Evolutionary conservation across 208 protist species (phyloP), one percentile per base, ranked within the genome.

Genomic region (Trypanosoma avium): DNA sequence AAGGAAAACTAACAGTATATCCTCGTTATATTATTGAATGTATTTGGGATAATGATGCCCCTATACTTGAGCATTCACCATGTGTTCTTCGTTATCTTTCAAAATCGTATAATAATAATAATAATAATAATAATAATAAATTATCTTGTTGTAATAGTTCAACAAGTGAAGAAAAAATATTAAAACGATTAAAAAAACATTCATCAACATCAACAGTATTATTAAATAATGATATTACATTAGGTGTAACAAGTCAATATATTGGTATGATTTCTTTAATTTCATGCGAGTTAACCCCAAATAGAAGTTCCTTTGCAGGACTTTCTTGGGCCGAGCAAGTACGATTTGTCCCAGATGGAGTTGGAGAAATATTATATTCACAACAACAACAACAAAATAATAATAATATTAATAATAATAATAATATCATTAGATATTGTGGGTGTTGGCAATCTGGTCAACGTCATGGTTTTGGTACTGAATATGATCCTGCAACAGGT

Each of bases 401-500:
- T n/a, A n/a, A n/a, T n/a, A n/a, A n/a, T n/a, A n/a, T n/a, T n/a
- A n/a, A n/a, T n/a, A n/a, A n/a, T n/a, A n/a, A n/a, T n/a, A n/a
- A n/a, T n/a, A n/a, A n/a, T 9, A 64, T 68, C 10, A 35, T 67
- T 19, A 74, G 77, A 30, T 84, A 84, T 52, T 92, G 81, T 57
- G 85, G 85, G 4, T 49, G 59, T 24, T 92, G 85, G 85, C 45
- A 63, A n/a, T 56, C 19, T 12, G 85, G 81, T 17, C 54, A 68
- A 6, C 78, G 74, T 30, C 75, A 88, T 48, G 81, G 85, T 21
- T 92, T 92, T 61, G 85, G 81, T 38, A 77, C 79, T 15, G 81
- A 77, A 32, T 61, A 71, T 40, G 65, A 76, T 17, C 55, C 61
- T n/a, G 32, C 46, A n/a, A 36, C 19, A 36, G 63, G 68, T n/a